Evolutionary conservation across 305 asterid species (phyloP).

Genomic region (Fraxinus ornus): DNA sequence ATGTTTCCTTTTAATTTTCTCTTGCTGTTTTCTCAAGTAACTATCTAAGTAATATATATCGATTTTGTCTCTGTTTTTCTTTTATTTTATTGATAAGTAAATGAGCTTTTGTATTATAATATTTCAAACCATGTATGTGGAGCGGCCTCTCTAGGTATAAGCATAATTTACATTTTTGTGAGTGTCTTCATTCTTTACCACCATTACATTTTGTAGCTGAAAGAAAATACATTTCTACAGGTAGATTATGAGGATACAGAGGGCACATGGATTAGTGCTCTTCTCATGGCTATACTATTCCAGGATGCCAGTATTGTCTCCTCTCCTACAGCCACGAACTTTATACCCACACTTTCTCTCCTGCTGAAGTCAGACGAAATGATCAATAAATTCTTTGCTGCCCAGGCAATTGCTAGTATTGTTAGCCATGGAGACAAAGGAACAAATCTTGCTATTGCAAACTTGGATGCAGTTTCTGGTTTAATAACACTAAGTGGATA

Average conservation of each 20-base stretch:
- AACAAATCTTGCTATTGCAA: constrained; percentile 66
- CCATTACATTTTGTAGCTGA: constrained; percentile 23
- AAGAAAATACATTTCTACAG: constrained; percentile 43
- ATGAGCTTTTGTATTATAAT: background rate
- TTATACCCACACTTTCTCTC: constrained; percentile 52
- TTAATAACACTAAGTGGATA: constrained; percentile 62
- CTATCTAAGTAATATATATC: background rate
- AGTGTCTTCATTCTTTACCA: background rate
- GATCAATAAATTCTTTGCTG: constrained; percentile 68
- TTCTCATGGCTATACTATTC: constrained; percentile 72
- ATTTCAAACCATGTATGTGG: background rate
- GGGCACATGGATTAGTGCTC: constrained; percentile 76
- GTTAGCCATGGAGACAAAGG: constrained; percentile 59
- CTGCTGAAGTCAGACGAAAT: constrained; percentile 70
- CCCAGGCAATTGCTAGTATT: constrained; percentile 85
- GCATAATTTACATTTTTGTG: constrained; percentile 7
- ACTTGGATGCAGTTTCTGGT: constrained; percentile 70
- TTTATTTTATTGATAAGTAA: background rate
- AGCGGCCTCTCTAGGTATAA: constrained; percentile 10
- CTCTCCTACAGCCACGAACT: constrained; percentile 48
- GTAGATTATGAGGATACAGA: constrained; percentile 72
- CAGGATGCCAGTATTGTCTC: constrained; percentile 56
- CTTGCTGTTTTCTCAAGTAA: constrained; percentile 11
- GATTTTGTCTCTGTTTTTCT: background rate
- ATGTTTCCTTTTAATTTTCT: constrained; percentile 13